Conservation (phyloP, 352 stramenopile genomes). For the Globisporangium nagaii region DNA sequence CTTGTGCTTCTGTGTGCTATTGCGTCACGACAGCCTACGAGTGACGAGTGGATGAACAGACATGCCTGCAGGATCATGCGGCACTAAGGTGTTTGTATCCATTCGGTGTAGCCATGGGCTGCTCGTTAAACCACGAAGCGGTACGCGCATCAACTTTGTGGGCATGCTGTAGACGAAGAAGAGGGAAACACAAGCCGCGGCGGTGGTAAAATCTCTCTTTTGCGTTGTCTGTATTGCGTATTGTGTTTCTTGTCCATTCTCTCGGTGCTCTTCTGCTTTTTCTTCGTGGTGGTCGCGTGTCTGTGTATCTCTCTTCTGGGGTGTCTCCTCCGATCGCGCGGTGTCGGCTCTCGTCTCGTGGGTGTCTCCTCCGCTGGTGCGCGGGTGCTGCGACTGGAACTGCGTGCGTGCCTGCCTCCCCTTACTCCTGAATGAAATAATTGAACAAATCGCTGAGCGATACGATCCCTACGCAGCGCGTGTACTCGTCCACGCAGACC, state of each 20-base stretch:
- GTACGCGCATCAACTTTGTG: background rate
- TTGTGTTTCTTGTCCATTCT: background rate
- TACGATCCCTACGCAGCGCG: slow-evolving; percentile 76
- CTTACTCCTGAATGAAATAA: slow-evolving; percentile 84
- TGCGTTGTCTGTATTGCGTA: slow-evolving; percentile 11
- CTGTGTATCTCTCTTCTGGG: background rate
- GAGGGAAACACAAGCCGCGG: no score
- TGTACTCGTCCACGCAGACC: slow-evolving; percentile 83
- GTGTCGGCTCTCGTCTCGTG: background rate
- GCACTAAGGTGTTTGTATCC: no score
- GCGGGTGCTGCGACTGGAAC: background rate
- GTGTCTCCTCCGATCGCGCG: no score
- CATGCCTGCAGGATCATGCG: no score
- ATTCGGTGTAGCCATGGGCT: no score
- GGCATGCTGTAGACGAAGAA: background rate
- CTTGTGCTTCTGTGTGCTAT: no score
- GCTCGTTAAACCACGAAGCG: no score
- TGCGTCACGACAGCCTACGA: no score
- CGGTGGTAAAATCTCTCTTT: background rate
- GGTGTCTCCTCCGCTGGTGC: no score
- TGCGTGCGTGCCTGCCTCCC: background rate
- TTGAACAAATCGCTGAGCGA: slow-evolving; percentile 88
- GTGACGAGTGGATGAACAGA: background rate
- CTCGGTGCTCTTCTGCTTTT: background rate
- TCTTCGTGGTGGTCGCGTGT: background rate